phyloP scores from a whole-genome alignment of 2,329 filamentous ascomycete genomes.

The Plenodomus tracheiphilus region DNA sequence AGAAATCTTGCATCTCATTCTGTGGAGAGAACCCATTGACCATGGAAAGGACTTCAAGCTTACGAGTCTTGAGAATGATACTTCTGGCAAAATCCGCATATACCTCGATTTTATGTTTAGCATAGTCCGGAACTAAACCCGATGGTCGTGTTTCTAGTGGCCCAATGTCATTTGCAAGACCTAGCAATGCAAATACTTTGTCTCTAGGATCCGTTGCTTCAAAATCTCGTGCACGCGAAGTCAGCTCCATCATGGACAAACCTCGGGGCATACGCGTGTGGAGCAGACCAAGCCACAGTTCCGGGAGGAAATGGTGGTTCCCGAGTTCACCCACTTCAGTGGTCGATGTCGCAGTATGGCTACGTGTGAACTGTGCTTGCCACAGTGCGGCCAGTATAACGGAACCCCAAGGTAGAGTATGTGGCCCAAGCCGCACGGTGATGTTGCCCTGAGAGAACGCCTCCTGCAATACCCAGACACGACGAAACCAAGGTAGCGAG shows the following conservation, averaged over 20 bases:
- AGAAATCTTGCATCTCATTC: background rate
- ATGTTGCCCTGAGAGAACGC: conserved; percentile 7
- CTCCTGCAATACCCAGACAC: conserved; percentile 18
- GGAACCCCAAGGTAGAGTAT: conserved; percentile 5
- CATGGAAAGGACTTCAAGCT: conserved; percentile 9
- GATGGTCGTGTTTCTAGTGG: background rate
- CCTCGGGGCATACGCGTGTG: conserved; percentile 6
- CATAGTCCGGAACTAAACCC: conserved; percentile 9
- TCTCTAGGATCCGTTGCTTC: conserved; percentile 13
- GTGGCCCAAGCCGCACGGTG: conserved; percentile 4
- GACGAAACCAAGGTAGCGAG: conserved; percentile 12
- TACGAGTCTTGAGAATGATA: conserved; percentile 4
- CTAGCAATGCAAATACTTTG: conserved; percentile 12
- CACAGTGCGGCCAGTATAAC: conserved; percentile 13
- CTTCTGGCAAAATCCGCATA: conserved; percentile 9
- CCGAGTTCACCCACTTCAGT: background rate
- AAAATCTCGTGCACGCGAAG: conserved; percentile 12
- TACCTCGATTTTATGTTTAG: conserved; percentile 6
- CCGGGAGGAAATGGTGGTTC: conserved; percentile 7
- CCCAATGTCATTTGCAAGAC: conserved; percentile 13
- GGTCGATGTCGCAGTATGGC: conserved; percentile 2
- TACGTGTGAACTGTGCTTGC: conserved; percentile 8
- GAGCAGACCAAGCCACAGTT: conserved; percentile 10
- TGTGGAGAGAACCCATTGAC: conserved; percentile 8
- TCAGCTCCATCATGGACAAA: conserved; percentile 11